Evolutionary conservation across 345 rosid genomes (phyloP), one percentile per base, ranked within the genome.

Genomic region (Arabidopsis arenosa): DNA sequence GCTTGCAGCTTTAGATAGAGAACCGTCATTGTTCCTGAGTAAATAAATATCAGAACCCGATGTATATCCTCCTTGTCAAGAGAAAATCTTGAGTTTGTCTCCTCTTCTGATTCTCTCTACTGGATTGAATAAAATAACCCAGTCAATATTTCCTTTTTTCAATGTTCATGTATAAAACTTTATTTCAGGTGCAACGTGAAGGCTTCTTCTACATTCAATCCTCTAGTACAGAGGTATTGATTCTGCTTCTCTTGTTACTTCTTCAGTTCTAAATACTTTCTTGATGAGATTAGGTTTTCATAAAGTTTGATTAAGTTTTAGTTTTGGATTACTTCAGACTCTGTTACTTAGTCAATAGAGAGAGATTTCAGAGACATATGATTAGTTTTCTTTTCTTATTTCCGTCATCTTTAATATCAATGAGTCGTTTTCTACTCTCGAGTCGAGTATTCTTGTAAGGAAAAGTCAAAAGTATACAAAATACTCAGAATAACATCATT

Each of bases 401-500:
- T 49, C 9, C 33, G 13, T 18, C 49, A 11, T 59, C 13, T 23
- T 63, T 5, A 44, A 15, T 13, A 77, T 15, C 70, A 45, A 70
- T 9, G 18, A 28, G 62, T 77, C 76, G 11, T 48, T 48, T 55
- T 47, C 77, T 72, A 56, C 23, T 63, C 2, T 70, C 14, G 26
- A 62, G 47, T 70, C 14, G 26, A 62, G 39, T 77, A 61, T 71
- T 57, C 55, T 57, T 49, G 9, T 58, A 32, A 21, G 47, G 23
- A 65, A 78, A 72, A 72, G 68, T 59, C 76, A 72, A 23, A 64
- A 69, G 52, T 51, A 35, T 15, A 41, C 44, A 52, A 18, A 68
- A 65, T 28, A 49, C 64, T 78, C 51, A 35, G 43, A 55, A 45
- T 47, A 17, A 1, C 35, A 58, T 66, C 64, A 66, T 23, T 23